A percentile compares a stretch with the other conserved stretches of the same genome.
phyloP scores from a whole-genome alignment of 176 grass and related monocot genomes.

The Ensete ventricosum region DNA sequence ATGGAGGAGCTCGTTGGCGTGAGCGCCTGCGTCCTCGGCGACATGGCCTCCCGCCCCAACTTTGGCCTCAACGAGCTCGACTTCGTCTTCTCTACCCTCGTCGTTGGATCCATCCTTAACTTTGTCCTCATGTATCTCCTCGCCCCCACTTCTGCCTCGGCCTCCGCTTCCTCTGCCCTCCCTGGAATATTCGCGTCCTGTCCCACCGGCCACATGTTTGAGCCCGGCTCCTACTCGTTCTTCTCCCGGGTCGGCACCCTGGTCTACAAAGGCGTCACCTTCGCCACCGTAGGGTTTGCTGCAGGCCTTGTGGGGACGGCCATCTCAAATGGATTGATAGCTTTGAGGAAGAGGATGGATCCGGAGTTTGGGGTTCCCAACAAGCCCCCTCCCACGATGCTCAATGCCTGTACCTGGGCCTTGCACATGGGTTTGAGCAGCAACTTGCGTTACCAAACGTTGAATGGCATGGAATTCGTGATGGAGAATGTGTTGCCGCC shows the following conservation, averaged over 20 bases:
- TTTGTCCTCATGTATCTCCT: conserved; percentile 21
- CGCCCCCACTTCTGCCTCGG: conserved; percentile 3
- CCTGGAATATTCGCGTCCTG: conserved; percentile 9
- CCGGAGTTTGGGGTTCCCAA: conserved; percentile 1
- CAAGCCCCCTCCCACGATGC: conserved; percentile 10
- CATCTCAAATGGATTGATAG: conserved; percentile 14
- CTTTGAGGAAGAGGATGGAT: conserved; percentile 11
- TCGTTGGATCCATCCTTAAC: conserved; percentile 14
- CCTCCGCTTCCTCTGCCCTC: background rate
- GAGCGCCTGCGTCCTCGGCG: conserved; percentile 14
- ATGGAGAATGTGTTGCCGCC: background rate
- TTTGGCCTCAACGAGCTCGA: conserved; percentile 18
- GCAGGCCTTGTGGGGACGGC: conserved; percentile 11
- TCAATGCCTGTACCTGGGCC: conserved; percentile 11
- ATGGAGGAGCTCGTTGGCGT: conserved; percentile 19
- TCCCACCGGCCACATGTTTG: conserved; percentile 17
- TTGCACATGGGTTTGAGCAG: conserved; percentile 20
- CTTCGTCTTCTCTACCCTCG: conserved; percentile 18
- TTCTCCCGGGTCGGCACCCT: conserved; percentile 13
- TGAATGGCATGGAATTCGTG: conserved; percentile 12
- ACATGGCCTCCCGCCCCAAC: conserved; percentile 15
- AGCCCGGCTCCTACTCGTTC: conserved; percentile 5
- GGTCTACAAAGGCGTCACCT: conserved; percentile 14
- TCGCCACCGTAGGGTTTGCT: conserved; percentile 11
- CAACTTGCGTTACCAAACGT: conserved; percentile 5